Evolutionary conservation across 495 filamentous ascomycete species (phyloP).

Genomic region (Aspergillus asperescens): DNA sequence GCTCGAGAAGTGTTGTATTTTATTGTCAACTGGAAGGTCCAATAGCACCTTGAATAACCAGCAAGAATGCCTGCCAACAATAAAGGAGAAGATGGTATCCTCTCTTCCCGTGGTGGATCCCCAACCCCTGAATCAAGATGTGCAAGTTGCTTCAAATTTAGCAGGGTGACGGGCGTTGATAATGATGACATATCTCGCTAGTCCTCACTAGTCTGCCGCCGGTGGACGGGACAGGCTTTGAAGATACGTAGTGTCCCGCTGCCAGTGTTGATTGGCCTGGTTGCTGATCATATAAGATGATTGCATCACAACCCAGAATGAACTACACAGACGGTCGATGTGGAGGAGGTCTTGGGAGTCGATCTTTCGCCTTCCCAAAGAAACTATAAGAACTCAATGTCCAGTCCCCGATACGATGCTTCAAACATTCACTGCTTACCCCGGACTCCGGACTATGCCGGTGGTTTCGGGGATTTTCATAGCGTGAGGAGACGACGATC

Average conservation of each 20-base stretch:
- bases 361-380: slow-evolving; percentile 2
- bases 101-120: slow-evolving; percentile 7
- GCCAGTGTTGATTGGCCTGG: slow-evolving; percentile 2
- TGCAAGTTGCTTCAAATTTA: slow-evolving; percentile 1
- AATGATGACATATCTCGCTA: slow-evolving; percentile 21
- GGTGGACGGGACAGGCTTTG: neutral
- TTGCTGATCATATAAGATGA: slow-evolving; percentile 2
- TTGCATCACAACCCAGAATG: slow-evolving; percentile 6
- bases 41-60: neutral
- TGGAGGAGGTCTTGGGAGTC: neutral
- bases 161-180: slow-evolving; percentile 7
- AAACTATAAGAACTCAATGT: neutral
- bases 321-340: neutral
- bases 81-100: neutral
- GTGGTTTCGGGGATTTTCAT: neutral
- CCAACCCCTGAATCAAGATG: slow-evolving; percentile 8
- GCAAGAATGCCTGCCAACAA: neutral
- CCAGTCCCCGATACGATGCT: neutral
- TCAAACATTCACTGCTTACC: neutral
- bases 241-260: neutral
- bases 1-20: too few relatives aligned
- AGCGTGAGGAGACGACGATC: neutral
- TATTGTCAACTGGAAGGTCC: too few relatives aligned
- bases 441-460: too few relatives aligned
- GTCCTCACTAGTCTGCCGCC: slow-evolving; percentile 10